Percentiles rank a stretch among this genome's conserved stretches.
phyloP scores from a whole-genome alignment of 306 rosid species.

The Vigna reflexopilosa region DNA sequence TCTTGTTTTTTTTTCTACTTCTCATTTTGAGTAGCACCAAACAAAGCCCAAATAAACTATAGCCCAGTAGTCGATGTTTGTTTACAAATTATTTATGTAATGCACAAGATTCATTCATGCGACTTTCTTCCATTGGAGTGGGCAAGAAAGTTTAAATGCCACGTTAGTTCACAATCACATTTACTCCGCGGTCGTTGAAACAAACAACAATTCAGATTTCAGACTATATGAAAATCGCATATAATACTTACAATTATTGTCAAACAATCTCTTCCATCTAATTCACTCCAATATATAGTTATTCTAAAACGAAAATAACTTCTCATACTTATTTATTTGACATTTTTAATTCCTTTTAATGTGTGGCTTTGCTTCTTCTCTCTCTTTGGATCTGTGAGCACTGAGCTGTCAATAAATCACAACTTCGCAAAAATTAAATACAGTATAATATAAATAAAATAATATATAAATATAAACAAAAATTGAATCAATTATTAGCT shows the following conservation, averaged over 20 bases:
- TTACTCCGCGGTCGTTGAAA: constrained; percentile 32
- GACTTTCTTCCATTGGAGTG: no score
- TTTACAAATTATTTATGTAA: background rate
- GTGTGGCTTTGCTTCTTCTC: constrained; percentile 50
- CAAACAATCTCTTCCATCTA: constrained; percentile 17
- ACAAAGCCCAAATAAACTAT: no score
- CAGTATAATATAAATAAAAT: background rate
- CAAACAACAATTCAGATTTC: constrained; percentile 10
- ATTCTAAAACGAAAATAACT: constrained; percentile 15
- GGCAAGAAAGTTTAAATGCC: constrained; percentile 1
- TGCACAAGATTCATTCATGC: background rate
- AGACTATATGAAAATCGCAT: background rate
- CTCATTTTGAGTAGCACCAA: no score
- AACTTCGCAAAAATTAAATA: background rate
- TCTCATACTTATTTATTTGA: constrained; percentile 15
- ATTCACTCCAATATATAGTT: background rate
- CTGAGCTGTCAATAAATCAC: constrained; percentile 29
- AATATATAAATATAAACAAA: background rate
- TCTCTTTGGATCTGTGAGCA: constrained; percentile 45
- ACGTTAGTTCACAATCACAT: constrained; percentile 38
- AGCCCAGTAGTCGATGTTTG: background rate
- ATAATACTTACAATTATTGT: constrained; percentile 22
- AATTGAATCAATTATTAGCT: constrained; percentile 61
- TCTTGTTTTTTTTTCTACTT: no score
- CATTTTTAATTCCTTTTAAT: constrained; percentile 6